Evolutionary conservation across 2,329 filamentous ascomycete genomes (phyloP).

Genomic region (Hymenoscyphus scutula): DNA sequence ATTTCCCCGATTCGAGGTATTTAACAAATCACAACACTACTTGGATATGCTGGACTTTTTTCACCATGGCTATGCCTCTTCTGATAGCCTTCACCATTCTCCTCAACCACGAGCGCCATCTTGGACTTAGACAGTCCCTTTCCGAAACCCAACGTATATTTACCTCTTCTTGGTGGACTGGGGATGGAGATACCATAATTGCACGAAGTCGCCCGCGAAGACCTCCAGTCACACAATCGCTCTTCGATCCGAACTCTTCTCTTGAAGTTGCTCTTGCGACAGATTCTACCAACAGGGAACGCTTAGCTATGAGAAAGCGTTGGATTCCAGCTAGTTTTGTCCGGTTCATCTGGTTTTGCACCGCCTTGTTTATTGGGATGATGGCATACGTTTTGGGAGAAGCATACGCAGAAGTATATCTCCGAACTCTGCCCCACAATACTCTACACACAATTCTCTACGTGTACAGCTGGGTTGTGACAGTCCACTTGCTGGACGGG

Average conservation of each 20-base stretch:
- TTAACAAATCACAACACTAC: slow-evolving; percentile 62
- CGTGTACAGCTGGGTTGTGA: slow-evolving; percentile 68
- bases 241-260: slow-evolving; percentile 35
- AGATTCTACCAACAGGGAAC: slow-evolving; percentile 21
- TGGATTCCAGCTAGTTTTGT: slow-evolving; percentile 67
- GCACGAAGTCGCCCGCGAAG: slow-evolving; percentile 41
- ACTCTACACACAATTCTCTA: slow-evolving; percentile 66
- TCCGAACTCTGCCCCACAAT: slow-evolving; percentile 64
- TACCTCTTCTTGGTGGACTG: slow-evolving; percentile 64
- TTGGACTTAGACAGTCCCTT: slow-evolving; percentile 57
- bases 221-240: slow-evolving; percentile 38
- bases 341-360: slow-evolving; percentile 67
- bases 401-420: slow-evolving; percentile 66
- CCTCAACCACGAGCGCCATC: slow-evolving; percentile 61
- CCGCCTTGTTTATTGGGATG: slow-evolving; percentile 60
- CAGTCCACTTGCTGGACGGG: slow-evolving; percentile 62
- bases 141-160: slow-evolving; percentile 68
- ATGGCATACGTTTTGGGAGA: slow-evolving; percentile 67
- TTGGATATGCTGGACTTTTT: slow-evolving; percentile 69
- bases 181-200: slow-evolving; percentile 47
- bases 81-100: slow-evolving; percentile 63
- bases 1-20: slow-evolving; percentile 50
- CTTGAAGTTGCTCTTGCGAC: slow-evolving; percentile 33
- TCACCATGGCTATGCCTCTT: slow-evolving; percentile 69
- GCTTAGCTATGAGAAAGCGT: slow-evolving; percentile 30